Conservation (phyloP, 208 protist species). For the Sergeia podlipaevii region DNA sequence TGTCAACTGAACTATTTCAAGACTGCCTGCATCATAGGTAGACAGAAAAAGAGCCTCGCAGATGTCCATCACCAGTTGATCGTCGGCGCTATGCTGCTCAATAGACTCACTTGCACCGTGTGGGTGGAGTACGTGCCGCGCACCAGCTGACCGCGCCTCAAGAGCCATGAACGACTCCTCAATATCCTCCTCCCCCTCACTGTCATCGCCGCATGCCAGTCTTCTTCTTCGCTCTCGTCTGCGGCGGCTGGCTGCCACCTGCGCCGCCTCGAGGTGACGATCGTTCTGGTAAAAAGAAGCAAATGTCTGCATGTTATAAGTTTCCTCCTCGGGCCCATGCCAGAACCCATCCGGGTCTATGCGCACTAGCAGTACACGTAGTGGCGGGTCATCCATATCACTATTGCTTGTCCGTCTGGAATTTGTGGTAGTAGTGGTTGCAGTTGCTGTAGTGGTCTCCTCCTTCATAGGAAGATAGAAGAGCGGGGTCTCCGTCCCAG, state of each 20-base stretch:
- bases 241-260: neutral
- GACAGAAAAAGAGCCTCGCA: no score
- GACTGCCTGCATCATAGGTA: neutral
- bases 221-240: neutral
- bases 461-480: neutral
- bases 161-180: slow-evolving; percentile 2
- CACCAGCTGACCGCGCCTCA: slow-evolving; percentile 9
- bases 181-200: neutral
- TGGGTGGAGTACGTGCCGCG: neutral
- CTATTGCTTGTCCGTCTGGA: no score
- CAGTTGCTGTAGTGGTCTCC: neutral
- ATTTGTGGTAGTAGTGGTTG: neutral
- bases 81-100: no score
- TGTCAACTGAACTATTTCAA: neutral
- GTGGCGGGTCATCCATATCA: no score
- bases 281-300: slow-evolving; percentile 20
- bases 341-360: slow-evolving; percentile 51
- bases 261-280: neutral
- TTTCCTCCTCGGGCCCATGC: slow-evolving; percentile 28
- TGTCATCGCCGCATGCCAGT: neutral
- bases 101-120: no score
- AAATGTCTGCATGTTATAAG: slow-evolving; percentile 25
- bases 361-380: slow-evolving; percentile 45
- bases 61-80: no score
- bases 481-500: neutral